A percentile compares a stretch with the other conserved stretches of the same genome.
Conservation (phyloP, 2,329 filamentous ascomycete species). For the Fusarium palustre region DNA sequence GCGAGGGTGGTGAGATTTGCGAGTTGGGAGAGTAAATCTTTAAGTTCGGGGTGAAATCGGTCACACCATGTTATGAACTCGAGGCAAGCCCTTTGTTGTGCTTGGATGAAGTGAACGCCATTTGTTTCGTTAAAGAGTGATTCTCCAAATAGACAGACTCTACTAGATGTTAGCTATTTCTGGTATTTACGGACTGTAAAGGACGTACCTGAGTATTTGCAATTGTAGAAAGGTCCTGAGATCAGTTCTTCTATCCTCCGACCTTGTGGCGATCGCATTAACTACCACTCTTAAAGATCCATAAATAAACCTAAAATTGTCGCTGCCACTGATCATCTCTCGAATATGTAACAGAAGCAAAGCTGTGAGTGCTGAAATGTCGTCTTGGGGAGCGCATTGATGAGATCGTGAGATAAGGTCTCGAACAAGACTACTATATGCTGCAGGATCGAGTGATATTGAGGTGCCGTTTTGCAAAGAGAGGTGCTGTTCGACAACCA, state of each 20-base stretch:
- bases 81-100: conserved; percentile 33
- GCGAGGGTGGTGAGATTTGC: conserved; percentile 35
- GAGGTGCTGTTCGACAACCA: conserved; percentile 39
- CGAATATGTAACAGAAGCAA: conserved; percentile 36
- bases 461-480: conserved; percentile 29
- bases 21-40: conserved; percentile 31
- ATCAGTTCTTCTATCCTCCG: conserved; percentile 14
- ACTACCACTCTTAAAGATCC: conserved; percentile 35
- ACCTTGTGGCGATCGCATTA: conserved; percentile 20
- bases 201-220: conserved; percentile 31
- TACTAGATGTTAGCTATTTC: neutral
- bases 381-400: conserved; percentile 36
- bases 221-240: conserved; percentile 38
- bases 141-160: conserved; percentile 40
- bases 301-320: conserved; percentile 40
- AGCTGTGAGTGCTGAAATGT: conserved; percentile 40
- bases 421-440: conserved; percentile 27
- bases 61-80: conserved; percentile 42
- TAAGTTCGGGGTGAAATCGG: conserved; percentile 37
- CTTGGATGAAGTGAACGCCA: conserved; percentile 39
- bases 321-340: conserved; percentile 42
- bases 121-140: conserved; percentile 39
- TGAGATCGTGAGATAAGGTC: conserved; percentile 37
- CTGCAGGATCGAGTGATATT: conserved; percentile 18
- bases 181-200: accelerated